phyloP scores from a whole-genome alignment of 1,139 yeast species.

The Scheffersomyces segobiensis region DNA sequence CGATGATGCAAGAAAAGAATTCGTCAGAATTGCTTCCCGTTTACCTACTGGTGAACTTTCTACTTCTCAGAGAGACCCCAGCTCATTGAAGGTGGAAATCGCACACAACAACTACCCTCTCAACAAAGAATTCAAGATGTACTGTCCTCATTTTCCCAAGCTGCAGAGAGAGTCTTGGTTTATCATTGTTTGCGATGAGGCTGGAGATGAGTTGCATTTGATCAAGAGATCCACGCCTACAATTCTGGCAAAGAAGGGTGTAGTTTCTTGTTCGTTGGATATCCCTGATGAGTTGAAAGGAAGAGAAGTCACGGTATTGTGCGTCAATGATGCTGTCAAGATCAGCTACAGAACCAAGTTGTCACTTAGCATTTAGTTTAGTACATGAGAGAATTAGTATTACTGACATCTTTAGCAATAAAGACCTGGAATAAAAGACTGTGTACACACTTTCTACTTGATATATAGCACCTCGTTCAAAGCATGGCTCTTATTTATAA shows the following conservation, averaged over 20 bases:
- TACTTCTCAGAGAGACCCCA: conserved; percentile 32
- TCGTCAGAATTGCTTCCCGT: conserved; percentile 43
- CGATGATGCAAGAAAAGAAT: conserved; percentile 30
- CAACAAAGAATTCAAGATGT: conserved; percentile 62
- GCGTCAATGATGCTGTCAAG: conserved; percentile 70
- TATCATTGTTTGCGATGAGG: conserved; percentile 56
- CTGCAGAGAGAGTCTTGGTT: conserved; percentile 96
- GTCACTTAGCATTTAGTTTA: neutral
- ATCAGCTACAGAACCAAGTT: conserved; percentile 32
- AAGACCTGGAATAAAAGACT: conserved; percentile 5
- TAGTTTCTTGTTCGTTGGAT: conserved; percentile 42
- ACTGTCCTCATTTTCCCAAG: conserved; percentile 84
- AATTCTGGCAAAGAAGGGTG: conserved; percentile 44
- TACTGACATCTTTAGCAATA: conserved; percentile 9
- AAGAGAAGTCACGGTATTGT: conserved; percentile 40
- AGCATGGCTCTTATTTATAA: too few relatives aligned
- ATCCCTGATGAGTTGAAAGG: conserved; percentile 54
- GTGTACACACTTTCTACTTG: too few relatives aligned
- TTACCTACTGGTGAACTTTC: conserved; percentile 48
- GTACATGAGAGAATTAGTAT: conserved; percentile 11
- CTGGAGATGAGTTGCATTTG: conserved; percentile 50
- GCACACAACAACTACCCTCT: conserved; percentile 55
- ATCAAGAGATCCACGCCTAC: conserved; percentile 71
- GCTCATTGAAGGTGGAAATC: conserved; percentile 45
- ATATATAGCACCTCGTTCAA: too few relatives aligned